These are phyloP conservation scores for Clonostachys sp. DNA, from an alignment of 2,329 filamentous ascomycete genomes.

Conservation along the genomic window DNA sequence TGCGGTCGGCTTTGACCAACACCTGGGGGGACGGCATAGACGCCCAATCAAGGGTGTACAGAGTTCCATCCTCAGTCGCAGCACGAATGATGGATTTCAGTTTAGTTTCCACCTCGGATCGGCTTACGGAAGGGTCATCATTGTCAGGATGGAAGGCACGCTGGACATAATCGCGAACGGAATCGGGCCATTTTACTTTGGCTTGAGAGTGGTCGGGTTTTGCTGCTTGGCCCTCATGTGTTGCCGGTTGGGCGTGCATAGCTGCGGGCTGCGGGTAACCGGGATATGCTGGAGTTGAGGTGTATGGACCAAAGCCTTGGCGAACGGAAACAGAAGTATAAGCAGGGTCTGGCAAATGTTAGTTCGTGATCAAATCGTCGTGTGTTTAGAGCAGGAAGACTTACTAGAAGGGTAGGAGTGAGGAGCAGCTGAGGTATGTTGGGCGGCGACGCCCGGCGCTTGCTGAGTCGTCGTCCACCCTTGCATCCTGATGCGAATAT, in stretches of 20 bases:
- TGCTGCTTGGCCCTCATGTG: slow-evolving; percentile 11
- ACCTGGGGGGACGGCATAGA: slow-evolving; percentile 79
- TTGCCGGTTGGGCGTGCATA: slow-evolving; percentile 7
- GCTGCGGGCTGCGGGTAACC: slow-evolving; percentile 5
- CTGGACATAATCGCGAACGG: slow-evolving; percentile 85
- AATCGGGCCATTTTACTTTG: slow-evolving; percentile 74
- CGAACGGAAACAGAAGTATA: slow-evolving; percentile 60
- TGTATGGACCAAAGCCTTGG: slow-evolving; percentile 49
- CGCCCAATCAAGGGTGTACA: slow-evolving; percentile 79
- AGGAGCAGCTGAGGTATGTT: slow-evolving; percentile 20
- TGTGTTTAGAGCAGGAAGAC: slow-evolving; percentile 9
- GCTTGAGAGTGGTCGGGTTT: slow-evolving; percentile 32
- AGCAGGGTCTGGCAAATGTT: slow-evolving; percentile 39
- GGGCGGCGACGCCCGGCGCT: slow-evolving; percentile 33
- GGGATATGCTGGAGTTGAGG: slow-evolving; percentile 18
- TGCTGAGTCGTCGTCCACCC: slow-evolving; percentile 19
- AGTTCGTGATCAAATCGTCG: slow-evolving; percentile 7
- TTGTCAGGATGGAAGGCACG: slow-evolving; percentile 79
- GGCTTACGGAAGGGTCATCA: slow-evolving; percentile 55
- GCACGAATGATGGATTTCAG: slow-evolving; percentile 81
- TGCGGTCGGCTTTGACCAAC: slow-evolving; percentile 68
- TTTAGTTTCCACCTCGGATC: slow-evolving; percentile 74
- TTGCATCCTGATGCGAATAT: slow-evolving; percentile 19
- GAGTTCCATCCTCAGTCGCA: slow-evolving; percentile 68
- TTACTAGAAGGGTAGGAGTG: slow-evolving; percentile 33